Base-by-base conservation (phyloP, 1,284 basidiomycete genomes). In the Ganoderma leucocontextum region DNA sequence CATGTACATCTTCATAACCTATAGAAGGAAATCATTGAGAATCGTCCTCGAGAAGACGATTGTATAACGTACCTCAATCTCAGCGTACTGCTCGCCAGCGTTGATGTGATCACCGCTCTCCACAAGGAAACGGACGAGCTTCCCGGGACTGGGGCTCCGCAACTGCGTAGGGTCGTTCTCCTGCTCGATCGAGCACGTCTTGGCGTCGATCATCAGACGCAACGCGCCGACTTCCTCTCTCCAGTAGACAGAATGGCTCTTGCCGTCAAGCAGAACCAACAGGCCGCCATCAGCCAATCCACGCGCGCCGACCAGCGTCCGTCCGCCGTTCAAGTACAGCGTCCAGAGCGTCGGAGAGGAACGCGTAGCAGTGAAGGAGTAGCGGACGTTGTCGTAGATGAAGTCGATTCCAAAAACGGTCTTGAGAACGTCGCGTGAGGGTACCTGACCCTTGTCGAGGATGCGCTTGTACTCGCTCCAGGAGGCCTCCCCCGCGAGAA, bases 1-100 rank as follows among this genome's bases (percentile, higher is more conserved):
- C 96, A 98, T 97, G 82, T 97, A 97, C 96, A 98, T 98, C 85
- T 98, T 98, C 96, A 98, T 98, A 75, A 98, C 96, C 92, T 94
- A 67, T n/a, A 71, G 13, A 4, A 41, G 25, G 61, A 60, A 41
- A 36, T 62, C 19, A 39, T 3, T 33, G 17, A 35, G 13, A 1
- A 9, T 59, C 2, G 65, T 63, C 15, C 52, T 33, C 60, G 36
- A 36, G 25, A 58, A 64, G 39, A 52, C 53, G 49, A 65, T 13
- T 49, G 60, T 52, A 60, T 2, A 38, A 10, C 84, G 65, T 73
- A 93, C 93, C 88, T 99, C 98, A 66, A 99, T 99, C 81, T 99
- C 98, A 65, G 98, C 98, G 79, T 99, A 99, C 67, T 95, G 91
- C 75, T 99, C 96, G 41, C 98, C 97, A 70, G 96, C 95, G 71